A percentile compares a stretch with the other conserved stretches of the same genome.
Evolutionary conservation across 1,284 basidiomycete genomes (phyloP).

Genomic region (Cryptococcus sp.): DNA sequence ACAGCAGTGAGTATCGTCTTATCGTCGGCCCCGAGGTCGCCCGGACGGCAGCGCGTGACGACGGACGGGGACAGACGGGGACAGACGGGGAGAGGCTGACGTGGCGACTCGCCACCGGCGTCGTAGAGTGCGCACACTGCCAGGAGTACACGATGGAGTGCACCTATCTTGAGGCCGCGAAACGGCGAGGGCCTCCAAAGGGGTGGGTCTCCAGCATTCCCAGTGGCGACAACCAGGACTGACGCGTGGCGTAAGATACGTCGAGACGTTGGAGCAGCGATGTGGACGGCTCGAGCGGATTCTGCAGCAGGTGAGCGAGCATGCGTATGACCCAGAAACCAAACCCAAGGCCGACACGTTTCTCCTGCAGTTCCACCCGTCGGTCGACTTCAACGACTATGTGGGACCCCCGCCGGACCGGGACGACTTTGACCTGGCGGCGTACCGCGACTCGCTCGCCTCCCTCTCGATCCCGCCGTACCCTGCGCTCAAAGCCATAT

Average conservation of each 20-base stretch:
- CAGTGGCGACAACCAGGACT: not conserved
- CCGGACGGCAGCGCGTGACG: too few species aligned
- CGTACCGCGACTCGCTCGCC: conserved; percentile 35
- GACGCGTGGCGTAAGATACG: conserved; percentile 55
- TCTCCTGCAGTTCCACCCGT: conserved; percentile 60
- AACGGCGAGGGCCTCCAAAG: conserved; percentile 81
- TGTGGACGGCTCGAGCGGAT: conserved; percentile 69
- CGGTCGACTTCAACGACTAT: conserved; percentile 62
- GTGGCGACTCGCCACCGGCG: not conserved
- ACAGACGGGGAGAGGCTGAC: too few species aligned
- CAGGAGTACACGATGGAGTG: conserved; percentile 67
- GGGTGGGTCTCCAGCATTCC: conserved; percentile 64
- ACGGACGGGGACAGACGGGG: too few species aligned
- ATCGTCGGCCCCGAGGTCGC: too few species aligned
- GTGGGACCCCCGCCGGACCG: conserved; percentile 66
- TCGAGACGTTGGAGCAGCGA: conserved; percentile 68
- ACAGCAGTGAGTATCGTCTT: conserved; percentile 35
- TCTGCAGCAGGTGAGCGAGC: conserved; percentile 55
- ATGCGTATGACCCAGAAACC: not conserved
- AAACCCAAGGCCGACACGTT: too few species aligned
- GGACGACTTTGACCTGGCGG: conserved; percentile 63
- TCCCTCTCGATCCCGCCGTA: conserved; percentile 38
- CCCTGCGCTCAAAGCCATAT: conserved; percentile 33
- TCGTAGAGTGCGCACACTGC: conserved; percentile 69
- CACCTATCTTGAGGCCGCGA: conserved; percentile 68